Base-by-base conservation (phyloP, 2,329 filamentous ascomycete species). In the Ceratocystis harringtonii region DNA sequence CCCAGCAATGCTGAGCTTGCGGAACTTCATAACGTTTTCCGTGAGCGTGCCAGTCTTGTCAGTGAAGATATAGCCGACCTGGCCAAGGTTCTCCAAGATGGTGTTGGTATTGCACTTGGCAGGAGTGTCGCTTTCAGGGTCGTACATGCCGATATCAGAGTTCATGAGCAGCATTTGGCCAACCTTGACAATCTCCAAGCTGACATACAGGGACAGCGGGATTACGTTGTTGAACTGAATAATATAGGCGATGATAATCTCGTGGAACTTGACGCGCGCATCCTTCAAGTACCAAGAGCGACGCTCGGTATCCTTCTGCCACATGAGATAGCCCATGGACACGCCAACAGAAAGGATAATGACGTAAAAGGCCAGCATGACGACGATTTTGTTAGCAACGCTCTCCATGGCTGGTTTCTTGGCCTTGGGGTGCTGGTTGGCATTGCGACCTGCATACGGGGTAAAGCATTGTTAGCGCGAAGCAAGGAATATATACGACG, bases 211-310 rank as follows among this genome's bases (percentile, higher is more conserved):
- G 0, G 91, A 90, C 17, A 97, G 81, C 0, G 92, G 92, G 67
- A 96, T 92, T 76, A 96, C 85, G 48, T 94, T 97, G 74, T 96
- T 97, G 76, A 95, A 95, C 84, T 96, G 92, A 75, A 97, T 96
- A 69, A 95, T 84, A 73, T 91, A 96, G 0, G 89, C 91, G 32
- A 92, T 86, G 69, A 96, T 86, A 67, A 95, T 90, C 43, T 91
- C 85, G 69, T 90, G 84, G 70, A 90, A 88, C 0, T 82, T 79
- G n/a, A 96, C 89, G 3, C 78, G 80, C 0, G 89, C 87, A 65
- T 83, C 75, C 3, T 79, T 74, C 19, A 96, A 77, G 71, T 95
- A 96, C 87, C 88, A 95, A 1, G 89, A 83, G 15, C 81, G 74
- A 28, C 78, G 75, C 72, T 95, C 90, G 8, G 83, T 84, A 4